Evolutionary conservation across 495 filamentous ascomycete genomes (phyloP).

Genomic region (Lepidopterella palustris): DNA sequence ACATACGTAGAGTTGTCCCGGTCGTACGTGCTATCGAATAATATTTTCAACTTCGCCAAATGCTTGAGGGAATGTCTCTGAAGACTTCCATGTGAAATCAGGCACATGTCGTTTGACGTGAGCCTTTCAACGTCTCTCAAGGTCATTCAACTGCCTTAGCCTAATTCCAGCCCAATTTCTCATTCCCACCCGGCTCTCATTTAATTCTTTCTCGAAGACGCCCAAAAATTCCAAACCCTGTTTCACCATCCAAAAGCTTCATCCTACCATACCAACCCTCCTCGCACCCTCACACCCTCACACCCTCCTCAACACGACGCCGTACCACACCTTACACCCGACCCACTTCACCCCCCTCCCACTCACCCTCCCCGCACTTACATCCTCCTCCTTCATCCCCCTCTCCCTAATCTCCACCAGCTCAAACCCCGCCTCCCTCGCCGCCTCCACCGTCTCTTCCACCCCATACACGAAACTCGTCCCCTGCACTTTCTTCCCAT

Average conservation of each 20-base stretch:
- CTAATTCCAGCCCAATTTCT: too few species aligned
- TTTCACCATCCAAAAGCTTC: not conserved
- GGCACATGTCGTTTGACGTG: too few species aligned
- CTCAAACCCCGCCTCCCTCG: slow-evolving; percentile 47
- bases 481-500: slow-evolving; percentile 51
- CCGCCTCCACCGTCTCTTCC: slow-evolving; percentile 50
- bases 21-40: too few species aligned
- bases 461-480: slow-evolving; percentile 55
- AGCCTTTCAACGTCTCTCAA: too few species aligned
- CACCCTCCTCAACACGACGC: slow-evolving; percentile 48
- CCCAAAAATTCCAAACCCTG: not conserved
- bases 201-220: too few species aligned
- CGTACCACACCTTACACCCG: slow-evolving; percentile 62
- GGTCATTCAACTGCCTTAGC: too few species aligned
- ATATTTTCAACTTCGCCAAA: too few species aligned
- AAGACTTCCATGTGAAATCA: too few species aligned
- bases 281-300: slow-evolving; percentile 3
- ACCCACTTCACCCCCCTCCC: slow-evolving; percentile 62
- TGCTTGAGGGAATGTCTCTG: too few species aligned
- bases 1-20: too few species aligned
- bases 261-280: not conserved
- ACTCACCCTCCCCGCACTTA: slow-evolving; percentile 43
- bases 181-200: too few species aligned
- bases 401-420: slow-evolving; percentile 44
- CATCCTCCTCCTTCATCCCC: slow-evolving; percentile 46